phyloP scores from a whole-genome alignment of 2,329 filamentous ascomycete genomes.

The Paracoccidioides brasiliensis region DNA sequence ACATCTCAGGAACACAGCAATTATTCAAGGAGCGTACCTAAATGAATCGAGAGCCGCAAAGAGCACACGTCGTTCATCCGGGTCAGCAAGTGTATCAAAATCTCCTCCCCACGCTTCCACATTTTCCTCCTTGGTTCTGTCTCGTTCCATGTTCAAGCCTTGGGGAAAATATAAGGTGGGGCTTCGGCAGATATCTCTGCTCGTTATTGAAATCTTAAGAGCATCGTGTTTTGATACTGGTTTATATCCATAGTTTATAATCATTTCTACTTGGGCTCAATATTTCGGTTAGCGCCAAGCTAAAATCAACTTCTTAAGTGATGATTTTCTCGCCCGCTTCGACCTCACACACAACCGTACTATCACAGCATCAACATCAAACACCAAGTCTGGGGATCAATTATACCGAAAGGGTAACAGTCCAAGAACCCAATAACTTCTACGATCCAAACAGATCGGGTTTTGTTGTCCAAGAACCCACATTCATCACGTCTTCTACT shows the following conservation, averaged over 20 bases:
- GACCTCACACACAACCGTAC: not conserved
- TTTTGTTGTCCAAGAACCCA: not conserved
- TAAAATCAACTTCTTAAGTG: not conserved
- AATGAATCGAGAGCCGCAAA: slow-evolving; percentile 81
- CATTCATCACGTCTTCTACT: not conserved
- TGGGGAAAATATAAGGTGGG: not conserved
- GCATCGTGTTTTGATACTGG: no score
- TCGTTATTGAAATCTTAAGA: no score
- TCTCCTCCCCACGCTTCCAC: slow-evolving; percentile 44
- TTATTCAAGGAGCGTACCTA: slow-evolving; percentile 46
- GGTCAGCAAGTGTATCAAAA: slow-evolving; percentile 55
- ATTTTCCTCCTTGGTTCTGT: not conserved
- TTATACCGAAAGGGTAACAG: no score
- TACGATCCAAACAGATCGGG: no score
- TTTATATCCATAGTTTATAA: no score
- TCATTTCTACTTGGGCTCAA: not conserved
- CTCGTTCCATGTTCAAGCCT: not conserved
- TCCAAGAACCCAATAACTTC: not conserved
- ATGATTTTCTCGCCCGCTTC: not conserved
- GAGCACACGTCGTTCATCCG: slow-evolving; percentile 68
- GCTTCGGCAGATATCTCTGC: not conserved
- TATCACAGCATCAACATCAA: not conserved
- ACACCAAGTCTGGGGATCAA: not conserved
- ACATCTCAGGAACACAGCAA: not conserved
- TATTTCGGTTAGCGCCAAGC: slow-evolving; percentile 1